These are phyloP conservation scores for Neoboletus brunneissimus DNA, from an alignment of 768 basidiomycete genomes.

Conservation along the genomic window DNA sequence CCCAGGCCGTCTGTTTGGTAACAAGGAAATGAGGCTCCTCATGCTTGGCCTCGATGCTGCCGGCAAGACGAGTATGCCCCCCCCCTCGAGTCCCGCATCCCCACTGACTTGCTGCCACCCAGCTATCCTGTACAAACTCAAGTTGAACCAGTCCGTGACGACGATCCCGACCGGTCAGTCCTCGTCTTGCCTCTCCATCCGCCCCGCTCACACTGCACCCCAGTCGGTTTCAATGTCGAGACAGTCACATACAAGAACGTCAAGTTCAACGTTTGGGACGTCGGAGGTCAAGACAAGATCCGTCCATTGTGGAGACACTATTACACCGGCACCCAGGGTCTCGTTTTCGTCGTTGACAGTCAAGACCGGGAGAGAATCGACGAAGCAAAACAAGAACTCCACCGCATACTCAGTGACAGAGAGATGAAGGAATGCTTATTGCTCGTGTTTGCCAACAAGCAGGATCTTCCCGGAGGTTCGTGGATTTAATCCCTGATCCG, in stretches of 20 bases:
- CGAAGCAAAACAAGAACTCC: slow-evolving; percentile 93
- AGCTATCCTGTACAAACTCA: slow-evolving; percentile 99
- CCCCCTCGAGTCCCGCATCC: neutral
- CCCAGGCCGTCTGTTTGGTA: slow-evolving; percentile 90
- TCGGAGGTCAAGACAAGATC: slow-evolving; percentile 99
- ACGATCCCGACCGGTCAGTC: slow-evolving; percentile 89
- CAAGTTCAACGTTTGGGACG: slow-evolving; percentile 94
- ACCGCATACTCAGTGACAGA: slow-evolving; percentile 91
- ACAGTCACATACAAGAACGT: slow-evolving; percentile 99
- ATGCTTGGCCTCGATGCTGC: slow-evolving; percentile 98
- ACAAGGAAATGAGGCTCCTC: slow-evolving; percentile 97
- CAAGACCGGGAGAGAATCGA: slow-evolving; percentile 94
- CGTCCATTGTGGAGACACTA: slow-evolving; percentile 98
- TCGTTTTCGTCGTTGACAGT: slow-evolving; percentile 97
- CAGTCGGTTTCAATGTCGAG: slow-evolving; percentile 98
- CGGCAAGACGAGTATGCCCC: slow-evolving; percentile 88
- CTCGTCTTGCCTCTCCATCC: neutral
- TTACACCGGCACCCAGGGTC: slow-evolving; percentile 97
- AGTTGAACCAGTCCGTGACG: slow-evolving; percentile 97
- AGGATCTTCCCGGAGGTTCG: slow-evolving; percentile 94
- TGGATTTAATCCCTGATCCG: slow-evolving; percentile 5
- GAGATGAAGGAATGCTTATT: slow-evolving; percentile 98
- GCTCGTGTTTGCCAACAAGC: slow-evolving; percentile 99
- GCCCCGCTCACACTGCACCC: neutral
- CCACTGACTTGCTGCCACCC: slow-evolving; percentile 8